A percentile compares a stretch with the other conserved stretches of the same genome.
Conservation (phyloP, 2,329 filamentous ascomycete species). For the Coniella lustricola region DNA sequence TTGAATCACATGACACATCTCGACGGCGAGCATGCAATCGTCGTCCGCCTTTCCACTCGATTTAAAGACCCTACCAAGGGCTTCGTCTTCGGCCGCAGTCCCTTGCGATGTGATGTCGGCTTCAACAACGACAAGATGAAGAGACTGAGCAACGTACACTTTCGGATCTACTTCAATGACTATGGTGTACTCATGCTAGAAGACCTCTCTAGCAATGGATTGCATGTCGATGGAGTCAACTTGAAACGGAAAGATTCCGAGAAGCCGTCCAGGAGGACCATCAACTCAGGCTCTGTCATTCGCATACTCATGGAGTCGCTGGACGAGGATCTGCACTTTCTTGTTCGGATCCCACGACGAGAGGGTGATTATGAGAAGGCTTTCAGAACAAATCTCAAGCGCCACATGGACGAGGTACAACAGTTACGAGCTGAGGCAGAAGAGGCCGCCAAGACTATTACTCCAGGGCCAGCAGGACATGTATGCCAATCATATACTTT, state of each 20-base stretch:
- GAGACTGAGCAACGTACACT: conserved; percentile 90
- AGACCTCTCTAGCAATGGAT: conserved; percentile 94
- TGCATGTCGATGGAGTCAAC: conserved; percentile 68
- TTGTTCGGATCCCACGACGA: conserved; percentile 75
- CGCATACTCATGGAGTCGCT: conserved; percentile 54
- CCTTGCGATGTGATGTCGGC: conserved; percentile 62
- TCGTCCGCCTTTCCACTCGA: conserved; percentile 68
- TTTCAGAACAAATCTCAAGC: conserved; percentile 62
- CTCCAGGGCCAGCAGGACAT: conserved; percentile 41
- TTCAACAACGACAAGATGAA: conserved; percentile 60
- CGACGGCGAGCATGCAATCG: conserved; percentile 60
- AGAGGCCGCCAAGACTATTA: conserved; percentile 36
- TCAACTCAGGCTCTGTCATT: conserved; percentile 67
- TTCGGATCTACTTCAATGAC: conserved; percentile 85
- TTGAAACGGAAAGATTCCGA: conserved; percentile 38
- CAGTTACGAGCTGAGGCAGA: conserved; percentile 20
- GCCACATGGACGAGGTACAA: conserved; percentile 48
- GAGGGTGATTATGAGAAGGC: conserved; percentile 58
- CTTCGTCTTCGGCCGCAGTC: conserved; percentile 81
- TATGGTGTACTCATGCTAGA: conserved; percentile 84
- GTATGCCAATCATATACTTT: conserved; percentile 24
- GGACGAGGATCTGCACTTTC: conserved; percentile 62
- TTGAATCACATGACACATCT: conserved; percentile 46
- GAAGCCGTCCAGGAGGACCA: conserved; percentile 41
- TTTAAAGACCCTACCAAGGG: conserved; percentile 64